Base-by-base conservation (phyloP, 306 rosid species). In the Cicer bijugum region DNA sequence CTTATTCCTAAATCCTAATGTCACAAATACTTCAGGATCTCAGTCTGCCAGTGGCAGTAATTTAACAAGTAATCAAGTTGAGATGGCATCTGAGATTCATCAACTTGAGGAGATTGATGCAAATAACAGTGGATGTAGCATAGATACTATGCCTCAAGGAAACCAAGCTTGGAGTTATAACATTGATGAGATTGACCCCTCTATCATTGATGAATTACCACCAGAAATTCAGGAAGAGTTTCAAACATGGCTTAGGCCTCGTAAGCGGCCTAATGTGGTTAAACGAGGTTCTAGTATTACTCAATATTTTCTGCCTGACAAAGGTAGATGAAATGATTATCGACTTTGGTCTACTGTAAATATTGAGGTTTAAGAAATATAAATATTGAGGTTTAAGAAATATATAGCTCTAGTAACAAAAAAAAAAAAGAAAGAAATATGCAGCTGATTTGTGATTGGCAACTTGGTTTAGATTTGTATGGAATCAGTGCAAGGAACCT, bases 181-280 rank as follows among this genome's bases (percentile, higher is more conserved):
- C 28, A 12, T 80, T 37, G 92, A 89, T 44, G 98, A 91, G 73
- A 91, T 91, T 64, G 98, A 91, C 56, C 86, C 89, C 69, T 88
- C 92, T 23, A 84, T 93, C 55, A 53, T 93, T 11, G 84, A 85
- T 14, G 98, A 93, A 79, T 83, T 91, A 60, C 98, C 98, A 9
- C 89, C 86, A 15, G 98, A 91, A 79, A 88, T 91, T n/a, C 98
- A 85, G 75, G 71, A 85, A 53, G 97, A 93, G 86, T 9, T 93
- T 73, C 84, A 83, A 38, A 80, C 81, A 15, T 88, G 79, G 91
- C 83, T 88, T 55, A 70, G 90, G 82, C 96, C 98, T 42, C 86
- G 68, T 9, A 93, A 91, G 79, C 89, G 88, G 76, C 85, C 85
- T n/a, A 86, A 82, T 68, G 69, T 55, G 4, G 85, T 8, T 40